Percentiles rank a stretch among this genome's conserved stretches.
phyloP scores from a whole-genome alignment of 139 green algal genomes.

The Micractinium sp. region DNA sequence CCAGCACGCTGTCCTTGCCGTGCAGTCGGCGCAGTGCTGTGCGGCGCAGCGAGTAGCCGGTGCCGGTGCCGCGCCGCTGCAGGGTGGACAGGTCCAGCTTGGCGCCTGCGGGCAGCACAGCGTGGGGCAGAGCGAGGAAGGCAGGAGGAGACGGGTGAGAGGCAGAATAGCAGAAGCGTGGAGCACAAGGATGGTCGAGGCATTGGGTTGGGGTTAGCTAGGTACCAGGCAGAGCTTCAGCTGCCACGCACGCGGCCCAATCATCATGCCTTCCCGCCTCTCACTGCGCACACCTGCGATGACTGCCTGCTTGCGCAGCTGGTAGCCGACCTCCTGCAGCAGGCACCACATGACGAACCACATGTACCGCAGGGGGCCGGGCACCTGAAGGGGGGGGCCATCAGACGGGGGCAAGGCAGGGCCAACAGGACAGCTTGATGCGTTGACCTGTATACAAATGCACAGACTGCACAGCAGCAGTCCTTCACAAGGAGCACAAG shows the following conservation, averaged over 20 bases:
- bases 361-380: conserved; percentile 39
- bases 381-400: too few species aligned
- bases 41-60: not conserved
- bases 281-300: not conserved
- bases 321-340: not conserved
- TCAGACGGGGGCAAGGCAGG: not conserved
- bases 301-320: conserved; percentile 17
- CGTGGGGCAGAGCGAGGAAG: not conserved
- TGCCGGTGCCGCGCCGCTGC: not conserved
- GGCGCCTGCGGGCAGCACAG: not conserved
- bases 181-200: not conserved
- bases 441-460: too few species aligned
- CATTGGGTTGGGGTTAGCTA: not conserved
- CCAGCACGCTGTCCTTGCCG: conserved; percentile 31
- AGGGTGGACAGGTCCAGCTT: conserved; percentile 13
- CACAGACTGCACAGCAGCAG: too few species aligned
- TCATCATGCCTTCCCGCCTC: not conserved
- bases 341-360: not conserved
- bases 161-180: not conserved
- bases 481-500: too few species aligned
- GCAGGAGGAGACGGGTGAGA: not conserved
- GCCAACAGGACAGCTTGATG: not conserved
- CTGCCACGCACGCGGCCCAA: too few species aligned
- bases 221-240: not conserved
- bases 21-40: conserved; percentile 22